Conservation (phyloP, 306 rosid genomes). For the Astragalus glycyphyllos region DNA sequence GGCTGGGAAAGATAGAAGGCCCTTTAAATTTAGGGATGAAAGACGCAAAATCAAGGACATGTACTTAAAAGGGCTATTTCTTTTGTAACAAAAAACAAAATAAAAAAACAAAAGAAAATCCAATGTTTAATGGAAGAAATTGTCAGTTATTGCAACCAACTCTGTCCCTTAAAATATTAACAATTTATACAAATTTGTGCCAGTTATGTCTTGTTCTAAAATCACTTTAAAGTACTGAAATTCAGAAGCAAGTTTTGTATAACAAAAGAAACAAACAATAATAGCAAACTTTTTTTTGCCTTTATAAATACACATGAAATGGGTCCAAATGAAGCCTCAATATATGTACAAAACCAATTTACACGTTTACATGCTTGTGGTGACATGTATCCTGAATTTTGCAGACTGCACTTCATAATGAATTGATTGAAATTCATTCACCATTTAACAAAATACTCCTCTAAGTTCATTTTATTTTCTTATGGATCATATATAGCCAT, state of each 20-base stretch:
- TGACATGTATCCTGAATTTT: slow-evolving; percentile 5
- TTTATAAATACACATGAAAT: slow-evolving; percentile 36
- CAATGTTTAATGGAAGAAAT: slow-evolving; percentile 43
- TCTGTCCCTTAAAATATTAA: slow-evolving; percentile 41
- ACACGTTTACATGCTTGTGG: slow-evolving; percentile 32
- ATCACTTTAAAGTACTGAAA: slow-evolving; percentile 39
- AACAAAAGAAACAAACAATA: slow-evolving; percentile 35
- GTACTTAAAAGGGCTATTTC: slow-evolving; percentile 59
- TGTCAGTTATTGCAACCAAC: slow-evolving; percentile 50
- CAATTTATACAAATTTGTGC: slow-evolving; percentile 37
- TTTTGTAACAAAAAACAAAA: slow-evolving; percentile 40
- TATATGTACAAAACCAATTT: slow-evolving; percentile 14
- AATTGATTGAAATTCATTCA: slow-evolving; percentile 2
- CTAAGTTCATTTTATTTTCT: neutral
- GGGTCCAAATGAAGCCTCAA: slow-evolving; percentile 25
- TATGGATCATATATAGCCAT: neutral
- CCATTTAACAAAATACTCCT: neutral
- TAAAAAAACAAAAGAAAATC: neutral
- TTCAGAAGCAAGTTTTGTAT: slow-evolving; percentile 46
- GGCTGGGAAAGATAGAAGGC: slow-evolving; percentile 41
- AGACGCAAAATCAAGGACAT: slow-evolving; percentile 42
- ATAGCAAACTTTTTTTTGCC: slow-evolving; percentile 16
- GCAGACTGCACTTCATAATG: slow-evolving; percentile 19
- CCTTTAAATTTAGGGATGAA: slow-evolving; percentile 37
- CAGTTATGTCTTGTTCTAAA: slow-evolving; percentile 38